These are phyloP conservation scores for Aeschynomene evenia DNA, from an alignment of 306 rosid genomes.

Conservation along the genomic window DNA sequence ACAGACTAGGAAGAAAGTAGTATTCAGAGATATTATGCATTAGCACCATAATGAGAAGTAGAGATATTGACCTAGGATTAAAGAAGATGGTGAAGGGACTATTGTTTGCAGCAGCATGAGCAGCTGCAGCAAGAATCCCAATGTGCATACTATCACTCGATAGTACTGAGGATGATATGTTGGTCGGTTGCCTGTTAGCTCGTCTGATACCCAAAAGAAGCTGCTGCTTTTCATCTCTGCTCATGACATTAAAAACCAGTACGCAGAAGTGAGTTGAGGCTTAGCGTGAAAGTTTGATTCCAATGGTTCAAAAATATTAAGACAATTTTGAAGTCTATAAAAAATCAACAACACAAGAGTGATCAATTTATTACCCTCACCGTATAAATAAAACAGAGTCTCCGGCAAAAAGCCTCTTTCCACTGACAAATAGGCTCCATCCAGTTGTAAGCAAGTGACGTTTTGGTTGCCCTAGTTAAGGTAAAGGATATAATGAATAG, in stretches of 20 bases:
- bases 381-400: conserved; percentile 93
- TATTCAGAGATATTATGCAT: neutral
- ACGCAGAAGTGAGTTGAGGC: neutral
- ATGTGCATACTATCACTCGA: conserved; percentile 99
- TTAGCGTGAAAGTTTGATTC: neutral
- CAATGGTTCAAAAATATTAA: neutral
- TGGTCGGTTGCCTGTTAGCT: conserved; percentile 85
- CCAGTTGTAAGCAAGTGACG: conserved; percentile 98
- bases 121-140: conserved; percentile 97
- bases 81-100: conserved; percentile 86
- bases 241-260: conserved; percentile 14
- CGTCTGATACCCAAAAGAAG: conserved; percentile 95
- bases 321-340: neutral
- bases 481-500: neutral
- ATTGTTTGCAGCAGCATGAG: conserved; percentile 91
- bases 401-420: conserved; percentile 91
- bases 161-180: conserved; percentile 80
- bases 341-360: neutral
- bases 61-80: conserved; percentile 74
- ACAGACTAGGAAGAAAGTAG: neutral
- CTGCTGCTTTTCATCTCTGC: conserved; percentile 94
- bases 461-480: conserved; percentile 85
- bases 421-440: conserved; percentile 93
- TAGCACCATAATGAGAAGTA: neutral
- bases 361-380: conserved; percentile 37